phyloP scores from a whole-genome alignment of 164 flowering plant species.

The Aristolochia californica region DNA sequence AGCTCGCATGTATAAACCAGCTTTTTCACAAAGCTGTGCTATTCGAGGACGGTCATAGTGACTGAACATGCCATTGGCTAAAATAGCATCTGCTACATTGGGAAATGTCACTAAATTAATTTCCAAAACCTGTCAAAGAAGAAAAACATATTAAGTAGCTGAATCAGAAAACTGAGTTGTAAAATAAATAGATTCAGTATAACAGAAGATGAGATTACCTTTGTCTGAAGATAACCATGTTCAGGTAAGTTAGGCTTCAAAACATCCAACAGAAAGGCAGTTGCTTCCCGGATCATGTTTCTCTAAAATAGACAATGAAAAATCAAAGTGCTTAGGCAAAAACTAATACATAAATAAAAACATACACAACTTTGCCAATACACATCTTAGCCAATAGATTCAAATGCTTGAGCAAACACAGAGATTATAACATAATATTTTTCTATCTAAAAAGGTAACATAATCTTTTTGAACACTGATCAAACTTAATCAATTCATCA shows the following conservation, averaged over 20 bases:
- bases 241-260: conserved; percentile 76
- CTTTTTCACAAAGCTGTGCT: conserved; percentile 98
- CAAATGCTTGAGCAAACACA: conserved; percentile 82
- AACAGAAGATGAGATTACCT: conserved; percentile 26
- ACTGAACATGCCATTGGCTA: conserved; percentile 99
- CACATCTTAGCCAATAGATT: conserved; percentile 80
- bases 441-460: neutral
- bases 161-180: neutral
- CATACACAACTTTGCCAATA: conserved; percentile 41
- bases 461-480: neutral
- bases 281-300: conserved; percentile 81
- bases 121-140: conserved; percentile 68
- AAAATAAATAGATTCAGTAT: neutral
- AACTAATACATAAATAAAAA: conserved; percentile 48
- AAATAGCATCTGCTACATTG: conserved; percentile 97
- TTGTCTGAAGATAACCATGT: conserved; percentile 65
- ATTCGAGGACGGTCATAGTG: conserved; percentile 98
- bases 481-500: conserved; percentile 37
- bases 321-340: neutral
- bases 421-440: conserved; percentile 3
- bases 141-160: conserved; percentile 1
- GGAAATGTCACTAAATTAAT: conserved; percentile 97
- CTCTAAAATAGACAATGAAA: conserved; percentile 29
- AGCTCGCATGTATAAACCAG: conserved; percentile 86
- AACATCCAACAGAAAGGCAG: conserved; percentile 73